These are phyloP conservation scores for Diphasiastrum complanatum DNA, from an alignment of 83 land plant species.

Conservation along the genomic window DNA sequence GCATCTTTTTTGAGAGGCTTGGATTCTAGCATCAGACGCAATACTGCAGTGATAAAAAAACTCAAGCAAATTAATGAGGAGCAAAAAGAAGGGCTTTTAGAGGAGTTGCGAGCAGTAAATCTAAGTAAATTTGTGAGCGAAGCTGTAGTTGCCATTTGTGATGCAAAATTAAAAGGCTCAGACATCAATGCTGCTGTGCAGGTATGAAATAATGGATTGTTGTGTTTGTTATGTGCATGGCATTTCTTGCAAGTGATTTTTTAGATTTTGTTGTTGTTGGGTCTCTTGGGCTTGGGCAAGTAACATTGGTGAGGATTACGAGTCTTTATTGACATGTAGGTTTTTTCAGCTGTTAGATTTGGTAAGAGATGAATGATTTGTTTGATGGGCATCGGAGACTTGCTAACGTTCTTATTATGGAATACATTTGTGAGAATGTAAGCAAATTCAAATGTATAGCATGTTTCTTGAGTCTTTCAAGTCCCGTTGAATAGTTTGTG, in stretches of 20 bases:
- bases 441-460: no score
- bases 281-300: no score
- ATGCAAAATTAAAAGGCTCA: conserved; percentile 76
- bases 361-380: no score
- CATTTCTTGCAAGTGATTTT: neutral
- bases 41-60: conserved; percentile 89
- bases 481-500: no score
- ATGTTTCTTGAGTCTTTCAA: no score
- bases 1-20: conserved; percentile 72
- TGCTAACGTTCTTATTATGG: no score
- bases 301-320: no score
- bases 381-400: no score
- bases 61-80: conserved; percentile 95
- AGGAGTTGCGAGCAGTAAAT: conserved; percentile 74
- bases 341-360: no score
- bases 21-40: conserved; percentile 92
- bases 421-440: no score
- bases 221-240: neutral
- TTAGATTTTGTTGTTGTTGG: no score
- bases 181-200: conserved; percentile 97
- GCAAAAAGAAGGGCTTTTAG: conserved; percentile 72
- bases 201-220: conserved; percentile 32
- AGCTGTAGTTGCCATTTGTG: conserved; percentile 90
- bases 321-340: no score
- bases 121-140: conserved; percentile 97